These are phyloP conservation scores for Dendrocalamus latiflorus DNA, from an alignment of 202 grass and related monocot genomes.

Conservation along the genomic window DNA sequence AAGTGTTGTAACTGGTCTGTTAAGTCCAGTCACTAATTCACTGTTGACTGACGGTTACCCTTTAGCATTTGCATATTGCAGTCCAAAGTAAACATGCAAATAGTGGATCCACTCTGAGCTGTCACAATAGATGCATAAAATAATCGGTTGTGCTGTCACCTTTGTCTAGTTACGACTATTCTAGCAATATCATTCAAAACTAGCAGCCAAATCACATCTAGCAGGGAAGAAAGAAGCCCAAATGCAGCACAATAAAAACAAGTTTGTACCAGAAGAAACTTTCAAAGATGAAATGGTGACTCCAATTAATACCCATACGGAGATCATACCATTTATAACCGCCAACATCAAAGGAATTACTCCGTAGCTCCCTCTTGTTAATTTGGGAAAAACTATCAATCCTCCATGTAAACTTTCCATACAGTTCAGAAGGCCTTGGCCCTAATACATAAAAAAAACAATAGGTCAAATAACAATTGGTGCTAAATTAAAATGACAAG, in stretches of 20 bases:
- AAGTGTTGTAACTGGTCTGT: background rate
- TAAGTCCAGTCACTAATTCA: background rate
- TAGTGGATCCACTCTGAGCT: background rate
- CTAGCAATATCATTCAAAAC: background rate
- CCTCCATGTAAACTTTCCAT: conserved; percentile 88
- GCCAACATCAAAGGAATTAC: conserved; percentile 91
- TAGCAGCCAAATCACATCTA: background rate
- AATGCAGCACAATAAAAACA: conserved; percentile 17
- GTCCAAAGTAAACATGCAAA: background rate
- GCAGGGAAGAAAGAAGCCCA: background rate
- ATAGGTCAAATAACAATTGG: conserved; percentile 8
- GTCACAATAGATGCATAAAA: background rate
- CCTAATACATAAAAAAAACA: conserved; percentile 55
- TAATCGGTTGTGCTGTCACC: background rate
- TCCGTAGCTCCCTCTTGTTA: conserved; percentile 82
- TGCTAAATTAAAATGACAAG: background rate
- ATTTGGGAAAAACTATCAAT: conserved; percentile 97
- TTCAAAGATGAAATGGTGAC: background rate
- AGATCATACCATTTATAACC: conserved; percentile 84
- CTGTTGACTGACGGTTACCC: background rate
- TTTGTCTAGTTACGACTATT: background rate
- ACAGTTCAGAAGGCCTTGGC: conserved; percentile 79
- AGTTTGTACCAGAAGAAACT: background rate
- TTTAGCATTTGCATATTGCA: conserved; percentile 1
- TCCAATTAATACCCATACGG: conserved; percentile 2